A percentile compares a stretch with the other conserved stretches of the same genome.
Evolutionary conservation across 441 rosid genomes (phyloP).

Genomic region (Syzygium syzygioides): DNA sequence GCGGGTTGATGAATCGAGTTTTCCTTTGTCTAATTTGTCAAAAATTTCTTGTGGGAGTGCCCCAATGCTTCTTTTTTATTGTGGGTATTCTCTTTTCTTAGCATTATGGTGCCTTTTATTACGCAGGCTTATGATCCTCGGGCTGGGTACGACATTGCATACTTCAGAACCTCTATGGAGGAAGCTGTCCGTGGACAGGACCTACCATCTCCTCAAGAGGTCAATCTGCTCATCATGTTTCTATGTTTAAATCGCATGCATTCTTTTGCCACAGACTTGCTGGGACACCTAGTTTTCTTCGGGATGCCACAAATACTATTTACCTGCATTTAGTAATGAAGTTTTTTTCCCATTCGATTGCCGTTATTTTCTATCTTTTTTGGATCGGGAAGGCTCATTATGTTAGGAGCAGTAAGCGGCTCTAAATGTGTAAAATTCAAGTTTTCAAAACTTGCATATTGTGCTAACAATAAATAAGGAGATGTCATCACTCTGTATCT

Average conservation of each 20-base stretch:
- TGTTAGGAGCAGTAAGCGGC: neutral
- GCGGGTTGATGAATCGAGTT: neutral
- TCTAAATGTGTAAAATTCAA: neutral
- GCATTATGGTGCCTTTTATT: constrained; percentile 7
- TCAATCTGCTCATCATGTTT: constrained; percentile 11
- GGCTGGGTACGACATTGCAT: constrained; percentile 61
- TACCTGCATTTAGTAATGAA: neutral
- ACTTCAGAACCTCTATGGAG: constrained; percentile 66
- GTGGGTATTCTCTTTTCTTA: constrained; percentile 2
- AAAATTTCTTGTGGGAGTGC: neutral
- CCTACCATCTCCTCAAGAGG: constrained; percentile 70
- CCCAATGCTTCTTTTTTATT: neutral
- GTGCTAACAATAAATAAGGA: neutral
- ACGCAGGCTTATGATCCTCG: constrained; percentile 71
- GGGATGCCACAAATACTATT: neutral
- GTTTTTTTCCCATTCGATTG: neutral
- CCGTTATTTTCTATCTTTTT: neutral
- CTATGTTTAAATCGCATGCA: neutral
- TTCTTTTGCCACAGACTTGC: neutral
- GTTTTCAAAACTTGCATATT: neutral
- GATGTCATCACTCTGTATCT: neutral
- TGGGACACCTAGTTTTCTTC: neutral
- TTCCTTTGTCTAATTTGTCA: neutral
- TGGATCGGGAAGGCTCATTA: neutral
- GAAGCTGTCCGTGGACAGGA: constrained; percentile 61